A percentile compares a stretch with the other conserved stretches of the same genome.
phyloP scores from a whole-genome alignment of 192 early-diverging fungal species.

The Haplosporangium gracile region DNA sequence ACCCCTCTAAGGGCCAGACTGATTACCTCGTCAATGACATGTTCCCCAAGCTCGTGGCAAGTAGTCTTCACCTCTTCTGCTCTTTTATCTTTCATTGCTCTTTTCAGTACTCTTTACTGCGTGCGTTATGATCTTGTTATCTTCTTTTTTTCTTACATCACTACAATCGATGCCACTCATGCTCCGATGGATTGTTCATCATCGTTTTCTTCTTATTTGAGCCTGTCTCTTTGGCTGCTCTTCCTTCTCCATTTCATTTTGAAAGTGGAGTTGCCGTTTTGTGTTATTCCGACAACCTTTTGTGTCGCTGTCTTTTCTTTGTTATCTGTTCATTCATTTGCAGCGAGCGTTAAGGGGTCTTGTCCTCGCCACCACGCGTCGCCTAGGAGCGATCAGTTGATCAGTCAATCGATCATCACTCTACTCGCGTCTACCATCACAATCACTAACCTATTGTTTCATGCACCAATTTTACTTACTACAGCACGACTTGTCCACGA shows the following conservation, averaged over 20 bases:
- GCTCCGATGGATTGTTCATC: neutral
- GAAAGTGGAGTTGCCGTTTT: neutral
- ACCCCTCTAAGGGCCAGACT: constrained; percentile 53
- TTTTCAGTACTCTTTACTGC: neutral
- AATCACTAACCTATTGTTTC: neutral
- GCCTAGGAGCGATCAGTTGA: neutral
- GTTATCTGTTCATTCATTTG: neutral
- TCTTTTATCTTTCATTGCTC: neutral
- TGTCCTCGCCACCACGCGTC: neutral
- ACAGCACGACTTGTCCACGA: constrained; percentile 53
- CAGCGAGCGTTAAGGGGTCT: neutral
- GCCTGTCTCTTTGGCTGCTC: neutral
- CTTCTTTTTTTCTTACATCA: neutral
- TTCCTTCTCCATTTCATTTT: neutral
- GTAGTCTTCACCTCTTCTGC: neutral
- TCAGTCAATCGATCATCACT: neutral
- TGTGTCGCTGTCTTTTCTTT: neutral
- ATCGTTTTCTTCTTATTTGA: neutral
- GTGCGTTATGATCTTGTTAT: neutral
- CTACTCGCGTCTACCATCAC: neutral
- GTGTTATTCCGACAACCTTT: neutral
- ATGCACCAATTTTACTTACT: neutral
- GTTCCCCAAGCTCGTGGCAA: constrained; percentile 53
- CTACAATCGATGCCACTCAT: neutral
- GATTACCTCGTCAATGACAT: constrained; percentile 56